phyloP scores from a whole-genome alignment of 129 eudicot genomes.

The Mikania micrantha region DNA sequence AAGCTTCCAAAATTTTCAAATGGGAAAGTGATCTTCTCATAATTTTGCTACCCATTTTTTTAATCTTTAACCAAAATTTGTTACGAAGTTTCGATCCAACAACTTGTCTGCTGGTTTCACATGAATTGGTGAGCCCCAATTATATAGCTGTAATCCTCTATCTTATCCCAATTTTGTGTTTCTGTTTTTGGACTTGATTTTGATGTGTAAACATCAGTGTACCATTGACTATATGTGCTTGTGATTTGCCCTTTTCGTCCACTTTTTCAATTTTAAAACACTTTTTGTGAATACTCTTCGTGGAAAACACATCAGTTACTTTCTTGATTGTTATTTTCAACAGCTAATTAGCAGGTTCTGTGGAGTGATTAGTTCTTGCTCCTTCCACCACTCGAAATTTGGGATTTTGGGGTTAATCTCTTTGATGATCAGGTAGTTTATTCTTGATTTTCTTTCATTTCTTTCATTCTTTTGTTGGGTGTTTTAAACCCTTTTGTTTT shows the following conservation, averaged over 20 bases:
- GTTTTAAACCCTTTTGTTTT: background rate
- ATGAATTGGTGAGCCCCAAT: constrained; percentile 20
- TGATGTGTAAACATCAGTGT: background rate
- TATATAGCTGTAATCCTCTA: constrained; percentile 29
- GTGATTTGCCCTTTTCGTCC: too few species aligned
- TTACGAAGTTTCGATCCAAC: constrained; percentile 9
- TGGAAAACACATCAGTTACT: too few species aligned
- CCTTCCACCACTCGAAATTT: constrained; percentile 1
- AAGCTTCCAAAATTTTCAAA: constrained; percentile 11
- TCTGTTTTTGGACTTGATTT: background rate
- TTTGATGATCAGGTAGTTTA: background rate
- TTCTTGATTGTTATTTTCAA: background rate
- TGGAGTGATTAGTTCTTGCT: constrained; percentile 1
- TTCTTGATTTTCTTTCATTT: background rate
- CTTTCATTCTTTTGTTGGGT: background rate
- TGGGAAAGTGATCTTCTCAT: background rate
- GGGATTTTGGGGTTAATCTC: background rate
- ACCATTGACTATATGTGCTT: too few species aligned
- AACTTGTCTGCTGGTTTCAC: constrained; percentile 25
- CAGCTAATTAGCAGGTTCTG: background rate
- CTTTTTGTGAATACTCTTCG: too few species aligned
- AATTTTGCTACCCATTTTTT: background rate
- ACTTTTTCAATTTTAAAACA: too few species aligned
- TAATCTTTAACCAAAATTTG: background rate
- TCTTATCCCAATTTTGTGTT: constrained; percentile 18